These are phyloP conservation scores for Neurospora sp. DNA, from an alignment of 495 filamentous ascomycete genomes.

Conservation along the genomic window DNA sequence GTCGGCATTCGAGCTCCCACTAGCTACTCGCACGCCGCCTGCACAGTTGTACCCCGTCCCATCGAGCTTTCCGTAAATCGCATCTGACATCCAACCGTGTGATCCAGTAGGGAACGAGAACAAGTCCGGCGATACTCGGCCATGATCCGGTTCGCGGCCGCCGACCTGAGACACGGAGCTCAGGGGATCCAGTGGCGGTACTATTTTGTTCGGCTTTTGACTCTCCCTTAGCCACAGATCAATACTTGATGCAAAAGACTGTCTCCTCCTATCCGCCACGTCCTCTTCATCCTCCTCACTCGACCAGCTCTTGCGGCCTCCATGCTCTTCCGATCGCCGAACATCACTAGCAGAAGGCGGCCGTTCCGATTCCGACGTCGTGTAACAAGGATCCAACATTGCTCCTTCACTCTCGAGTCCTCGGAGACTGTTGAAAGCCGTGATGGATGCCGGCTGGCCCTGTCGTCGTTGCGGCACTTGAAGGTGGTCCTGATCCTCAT, in stretches of 20 bases:
- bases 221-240: slow-evolving; percentile 39
- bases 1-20: slow-evolving; percentile 8
- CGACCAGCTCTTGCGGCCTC: slow-evolving; percentile 17
- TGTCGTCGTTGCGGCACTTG: not conserved
- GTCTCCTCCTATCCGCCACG: slow-evolving; percentile 4
- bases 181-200: slow-evolving; percentile 8
- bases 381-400: slow-evolving; percentile 1
- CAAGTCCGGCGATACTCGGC: slow-evolving; percentile 31
- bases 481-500: not conserved
- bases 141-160: slow-evolving; percentile 5
- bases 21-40: slow-evolving; percentile 1
- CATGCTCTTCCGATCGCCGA: slow-evolving; percentile 7
- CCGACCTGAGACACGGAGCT: slow-evolving; percentile 18
- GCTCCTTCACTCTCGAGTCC: slow-evolving; percentile 1
- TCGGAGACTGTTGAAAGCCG: slow-evolving; percentile 19
- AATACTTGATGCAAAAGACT: slow-evolving; percentile 20
- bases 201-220: slow-evolving; percentile 19
- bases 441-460: slow-evolving; percentile 15
- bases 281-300: slow-evolving; percentile 22
- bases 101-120: slow-evolving; percentile 33
- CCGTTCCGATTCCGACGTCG: slow-evolving; percentile 14
- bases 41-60: slow-evolving; percentile 27
- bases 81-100: slow-evolving; percentile 30
- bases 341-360: slow-evolving; percentile 25
- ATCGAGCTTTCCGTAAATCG: slow-evolving; percentile 31